These are phyloP conservation scores for Leccinum subrobustum DNA, from an alignment of 1,284 basidiomycete species.

Conservation along the genomic window DNA sequence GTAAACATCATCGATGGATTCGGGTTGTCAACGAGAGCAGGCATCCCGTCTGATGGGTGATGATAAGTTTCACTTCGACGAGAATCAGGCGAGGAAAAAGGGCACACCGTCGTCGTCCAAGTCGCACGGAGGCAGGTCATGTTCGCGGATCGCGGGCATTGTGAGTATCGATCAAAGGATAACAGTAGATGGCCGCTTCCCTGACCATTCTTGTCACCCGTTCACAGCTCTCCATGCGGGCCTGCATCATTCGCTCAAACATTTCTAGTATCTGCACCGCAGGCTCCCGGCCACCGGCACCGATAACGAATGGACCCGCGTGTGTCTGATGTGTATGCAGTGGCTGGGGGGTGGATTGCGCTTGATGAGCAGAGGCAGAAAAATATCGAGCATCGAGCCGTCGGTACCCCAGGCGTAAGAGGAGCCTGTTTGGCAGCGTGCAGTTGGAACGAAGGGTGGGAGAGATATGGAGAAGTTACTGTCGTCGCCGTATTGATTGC, in stretches of 20 bases:
- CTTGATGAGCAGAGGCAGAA: conserved; percentile 17
- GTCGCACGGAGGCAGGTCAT: conserved; percentile 20
- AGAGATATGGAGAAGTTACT: conserved; percentile 32
- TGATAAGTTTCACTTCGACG: conserved; percentile 15
- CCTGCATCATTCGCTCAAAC: conserved; percentile 69
- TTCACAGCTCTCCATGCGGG: conserved; percentile 71
- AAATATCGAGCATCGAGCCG: conserved; percentile 12
- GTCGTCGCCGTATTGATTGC: conserved; percentile 23
- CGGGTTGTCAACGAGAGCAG: conserved; percentile 51
- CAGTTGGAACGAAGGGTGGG: conserved; percentile 30
- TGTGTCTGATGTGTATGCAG: conserved; percentile 20
- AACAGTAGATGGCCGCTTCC: conserved; percentile 37
- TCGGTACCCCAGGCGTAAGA: conserved; percentile 15
- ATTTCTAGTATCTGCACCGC: conserved; percentile 58
- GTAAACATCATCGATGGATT: conserved; percentile 48
- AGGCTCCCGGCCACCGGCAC: conserved; percentile 37
- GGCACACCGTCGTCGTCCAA: conserved; percentile 32
- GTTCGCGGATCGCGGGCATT: conserved; percentile 30
- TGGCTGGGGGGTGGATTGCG: conserved; percentile 12
- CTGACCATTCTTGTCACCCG: conserved; percentile 59
- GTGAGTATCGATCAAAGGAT: not conserved
- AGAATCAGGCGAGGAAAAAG: conserved; percentile 6
- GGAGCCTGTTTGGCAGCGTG: conserved; percentile 15
- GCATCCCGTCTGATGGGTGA: conserved; percentile 39
- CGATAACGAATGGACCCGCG: conserved; percentile 25